phyloP scores from a whole-genome alignment of 192 early-diverging fungal genomes.

The Funneliformis geosporum region DNA sequence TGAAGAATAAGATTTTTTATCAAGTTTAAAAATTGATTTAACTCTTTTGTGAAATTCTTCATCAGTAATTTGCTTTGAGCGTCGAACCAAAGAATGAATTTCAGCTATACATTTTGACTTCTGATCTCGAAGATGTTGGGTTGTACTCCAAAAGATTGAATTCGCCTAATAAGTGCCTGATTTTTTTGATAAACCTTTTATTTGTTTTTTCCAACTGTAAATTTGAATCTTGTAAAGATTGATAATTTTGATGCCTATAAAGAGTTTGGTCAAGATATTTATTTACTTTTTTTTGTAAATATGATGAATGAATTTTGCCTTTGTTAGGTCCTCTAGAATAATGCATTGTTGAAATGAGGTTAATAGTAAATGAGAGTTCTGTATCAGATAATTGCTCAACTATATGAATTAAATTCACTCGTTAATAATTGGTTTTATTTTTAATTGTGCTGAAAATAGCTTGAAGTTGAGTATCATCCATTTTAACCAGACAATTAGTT shows the following conservation, averaged over 20 bases:
- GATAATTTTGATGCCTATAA: background rate
- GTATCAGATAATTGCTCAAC: background rate
- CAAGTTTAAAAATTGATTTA: background rate
- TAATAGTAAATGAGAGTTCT: background rate
- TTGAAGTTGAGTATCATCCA: too few species aligned
- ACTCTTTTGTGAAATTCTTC: background rate
- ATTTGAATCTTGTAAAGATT: background rate
- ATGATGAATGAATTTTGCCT: background rate
- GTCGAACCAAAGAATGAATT: background rate
- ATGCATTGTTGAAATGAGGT: background rate
- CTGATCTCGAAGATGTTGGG: background rate
- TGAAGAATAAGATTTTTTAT: background rate
- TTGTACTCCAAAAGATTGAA: background rate
- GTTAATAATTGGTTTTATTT: background rate
- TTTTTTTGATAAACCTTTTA: background rate
- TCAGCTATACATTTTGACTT: background rate
- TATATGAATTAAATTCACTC: background rate
- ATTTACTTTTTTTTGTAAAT: background rate
- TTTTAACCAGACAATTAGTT: too few species aligned
- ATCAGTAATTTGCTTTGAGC: background rate
- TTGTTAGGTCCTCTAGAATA: background rate
- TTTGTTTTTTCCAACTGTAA: background rate
- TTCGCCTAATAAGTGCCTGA: background rate
- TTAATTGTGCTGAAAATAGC: too few species aligned
- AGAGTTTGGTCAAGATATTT: conserved; percentile 2